Evolutionary conservation across 129 eudicot species (phyloP), one percentile per base, ranked within the genome.

Genomic region (Flaveria sonorensis): DNA sequence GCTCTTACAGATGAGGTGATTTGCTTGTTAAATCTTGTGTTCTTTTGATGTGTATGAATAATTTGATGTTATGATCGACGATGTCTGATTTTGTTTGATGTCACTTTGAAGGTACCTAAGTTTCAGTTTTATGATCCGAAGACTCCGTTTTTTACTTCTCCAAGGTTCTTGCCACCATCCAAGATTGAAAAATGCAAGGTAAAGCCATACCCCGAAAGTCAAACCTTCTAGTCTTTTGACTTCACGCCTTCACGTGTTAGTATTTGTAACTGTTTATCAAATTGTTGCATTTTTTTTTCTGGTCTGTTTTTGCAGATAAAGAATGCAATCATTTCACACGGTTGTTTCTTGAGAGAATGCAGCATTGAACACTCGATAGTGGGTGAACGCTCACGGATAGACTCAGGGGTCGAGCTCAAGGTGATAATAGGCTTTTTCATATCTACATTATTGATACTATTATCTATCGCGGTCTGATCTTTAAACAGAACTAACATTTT

Each of bases 381-480:
- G 62, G 99, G 99, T 68, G 99, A 91, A 87, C 88, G 99, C 19
- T 94, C 99, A 19, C 96, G 99, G 65, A 75, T 94, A 76, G 99
- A 94, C 81, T 83, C 84, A 52, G 97, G 99, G 30, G 99, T 91
- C 21, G 97, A 87, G 78, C 90, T 94, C 56, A 89, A 86, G 94
- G 98, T 93, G 56, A 36, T 72, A 39, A 62, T 1, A 14, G 6
- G 20, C 51, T 18, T 71, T 53, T 21, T 19, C 26, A 19, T 51
- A 19, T 52, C 15, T 40, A 56, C 16, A 30, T 20, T 21, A 36
- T 7, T 40, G 32, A 19, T n/a, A n/a, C 26, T 19, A 63, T 23
- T n/a, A 18, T 36, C 15, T 3, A n/a, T 36, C 28, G 0, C 6
- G 24, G 30, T 65, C 20, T 32, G 60, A 64, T 63, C 56, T 32